Conservation (phyloP, 257 asterid genomes). For the Primulina tabacum region DNA sequence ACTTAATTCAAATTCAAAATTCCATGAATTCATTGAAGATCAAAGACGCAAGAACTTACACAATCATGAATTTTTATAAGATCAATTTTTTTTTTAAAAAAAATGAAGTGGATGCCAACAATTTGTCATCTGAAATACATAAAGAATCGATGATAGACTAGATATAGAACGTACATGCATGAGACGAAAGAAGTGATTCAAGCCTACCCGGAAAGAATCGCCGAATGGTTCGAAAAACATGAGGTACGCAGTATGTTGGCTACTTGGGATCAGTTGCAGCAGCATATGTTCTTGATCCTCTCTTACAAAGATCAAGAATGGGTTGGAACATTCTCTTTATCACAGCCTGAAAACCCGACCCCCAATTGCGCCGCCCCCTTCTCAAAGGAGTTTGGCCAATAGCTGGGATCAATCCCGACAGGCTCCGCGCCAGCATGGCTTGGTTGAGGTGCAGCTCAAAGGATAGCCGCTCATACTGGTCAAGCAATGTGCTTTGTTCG, state of each 20-base stretch:
- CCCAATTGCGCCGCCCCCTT: slow-evolving; percentile 20
- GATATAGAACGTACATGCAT: background rate
- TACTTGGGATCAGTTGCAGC: slow-evolving; percentile 20
- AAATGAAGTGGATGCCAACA: no score
- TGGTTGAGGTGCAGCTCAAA: slow-evolving; percentile 78
- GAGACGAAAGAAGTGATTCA: background rate
- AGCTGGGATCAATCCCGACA: slow-evolving; percentile 46
- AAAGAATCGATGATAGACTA: background rate
- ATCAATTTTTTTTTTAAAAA: no score
- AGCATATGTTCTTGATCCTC: slow-evolving; percentile 26
- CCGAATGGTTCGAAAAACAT: no score
- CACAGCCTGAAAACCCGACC: slow-evolving; percentile 47
- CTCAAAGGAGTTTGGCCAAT: slow-evolving; percentile 21
- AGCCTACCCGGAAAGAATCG: no score
- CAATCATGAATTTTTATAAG: no score
- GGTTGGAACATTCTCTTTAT: slow-evolving; percentile 58
- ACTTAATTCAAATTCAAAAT: no score
- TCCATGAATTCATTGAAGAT: no score
- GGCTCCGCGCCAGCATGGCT: slow-evolving; percentile 78
- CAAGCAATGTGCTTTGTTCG: slow-evolving; percentile 38
- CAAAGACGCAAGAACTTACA: no score
- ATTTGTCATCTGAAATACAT: background rate
- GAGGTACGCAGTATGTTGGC: slow-evolving; percentile 1
- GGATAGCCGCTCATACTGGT: slow-evolving; percentile 71
- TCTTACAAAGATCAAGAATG: slow-evolving; percentile 35